phyloP scores from a whole-genome alignment of 257 asterid genomes.

The Nicotiana tomentosiformis region DNA sequence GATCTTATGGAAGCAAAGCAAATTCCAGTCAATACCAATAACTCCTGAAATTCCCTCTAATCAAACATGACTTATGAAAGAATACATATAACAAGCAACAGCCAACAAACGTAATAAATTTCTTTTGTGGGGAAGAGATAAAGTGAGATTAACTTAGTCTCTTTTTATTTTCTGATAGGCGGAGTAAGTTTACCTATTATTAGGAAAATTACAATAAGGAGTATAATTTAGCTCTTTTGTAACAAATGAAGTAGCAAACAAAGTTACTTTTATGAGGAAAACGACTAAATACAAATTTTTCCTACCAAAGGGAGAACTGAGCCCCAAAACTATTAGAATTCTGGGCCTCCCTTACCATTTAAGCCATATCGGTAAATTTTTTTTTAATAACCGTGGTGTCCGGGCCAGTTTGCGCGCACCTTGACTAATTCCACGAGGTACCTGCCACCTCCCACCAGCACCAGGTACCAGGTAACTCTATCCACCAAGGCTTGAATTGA shows the following conservation, averaged over 20 bases:
- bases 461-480: too few relatives aligned
- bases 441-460: too few relatives aligned
- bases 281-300: background rate
- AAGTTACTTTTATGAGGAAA: background rate
- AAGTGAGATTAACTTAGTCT: background rate
- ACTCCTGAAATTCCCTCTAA: background rate
- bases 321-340: background rate
- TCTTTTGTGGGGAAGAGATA: background rate
- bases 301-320: background rate
- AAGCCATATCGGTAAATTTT: background rate
- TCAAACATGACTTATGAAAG: background rate
- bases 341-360: background rate
- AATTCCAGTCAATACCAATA: background rate
- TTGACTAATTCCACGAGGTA: too few relatives aligned
- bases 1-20: background rate
- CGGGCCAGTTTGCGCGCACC: too few relatives aligned
- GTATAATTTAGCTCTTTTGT: background rate
- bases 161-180: background rate
- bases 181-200: background rate
- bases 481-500: too few relatives aligned
- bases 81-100: background rate
- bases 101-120: background rate
- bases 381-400: too few relatives aligned
- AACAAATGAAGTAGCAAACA: background rate
- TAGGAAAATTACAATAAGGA: background rate